These are phyloP conservation scores for Sporothrix pseudoabietina DNA, from an alignment of 2,329 filamentous ascomycete genomes.

Conservation along the genomic window DNA sequence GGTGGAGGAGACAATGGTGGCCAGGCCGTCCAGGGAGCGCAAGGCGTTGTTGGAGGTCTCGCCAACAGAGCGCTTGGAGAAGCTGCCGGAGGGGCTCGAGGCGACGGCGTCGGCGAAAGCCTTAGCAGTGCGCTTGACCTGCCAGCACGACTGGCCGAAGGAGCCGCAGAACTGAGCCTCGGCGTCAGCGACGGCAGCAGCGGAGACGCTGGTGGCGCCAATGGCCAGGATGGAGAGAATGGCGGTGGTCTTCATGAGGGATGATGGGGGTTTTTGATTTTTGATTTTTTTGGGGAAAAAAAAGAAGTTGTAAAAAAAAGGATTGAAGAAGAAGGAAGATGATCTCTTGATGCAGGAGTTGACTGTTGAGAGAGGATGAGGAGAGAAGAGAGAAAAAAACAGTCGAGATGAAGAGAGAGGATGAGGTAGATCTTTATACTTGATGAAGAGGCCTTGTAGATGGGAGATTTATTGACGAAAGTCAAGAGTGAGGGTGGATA, in stretches of 20 bases:
- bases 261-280: not conserved
- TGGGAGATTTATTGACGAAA: slow-evolving; percentile 9
- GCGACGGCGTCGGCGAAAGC: slow-evolving; percentile 26
- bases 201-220: slow-evolving; percentile 32
- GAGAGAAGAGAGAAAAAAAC: not conserved
- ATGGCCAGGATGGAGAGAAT: slow-evolving; percentile 34
- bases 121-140: slow-evolving; percentile 44
- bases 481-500: not conserved
- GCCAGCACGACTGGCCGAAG: slow-evolving; percentile 47
- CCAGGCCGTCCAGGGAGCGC: slow-evolving; percentile 35
- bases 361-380: slow-evolving; percentile 4
- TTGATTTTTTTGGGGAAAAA: not conserved
- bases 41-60: slow-evolving; percentile 33
- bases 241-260: slow-evolving; percentile 33
- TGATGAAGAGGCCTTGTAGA: not conserved
- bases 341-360: slow-evolving; percentile 9
- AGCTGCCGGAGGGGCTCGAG: slow-evolving; percentile 10
- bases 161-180: slow-evolving; percentile 41
- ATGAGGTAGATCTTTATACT: slow-evolving; percentile 10
- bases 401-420: not conserved
- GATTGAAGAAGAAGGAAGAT: slow-evolving; percentile 1
- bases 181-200: slow-evolving; percentile 32
- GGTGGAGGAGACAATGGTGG: slow-evolving; percentile 34
- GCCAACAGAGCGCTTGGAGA: slow-evolving; percentile 31
- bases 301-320: not conserved